Conservation (phyloP, 2,329 filamentous ascomycete genomes). For the Pseudogymnoascus sp. region DNA sequence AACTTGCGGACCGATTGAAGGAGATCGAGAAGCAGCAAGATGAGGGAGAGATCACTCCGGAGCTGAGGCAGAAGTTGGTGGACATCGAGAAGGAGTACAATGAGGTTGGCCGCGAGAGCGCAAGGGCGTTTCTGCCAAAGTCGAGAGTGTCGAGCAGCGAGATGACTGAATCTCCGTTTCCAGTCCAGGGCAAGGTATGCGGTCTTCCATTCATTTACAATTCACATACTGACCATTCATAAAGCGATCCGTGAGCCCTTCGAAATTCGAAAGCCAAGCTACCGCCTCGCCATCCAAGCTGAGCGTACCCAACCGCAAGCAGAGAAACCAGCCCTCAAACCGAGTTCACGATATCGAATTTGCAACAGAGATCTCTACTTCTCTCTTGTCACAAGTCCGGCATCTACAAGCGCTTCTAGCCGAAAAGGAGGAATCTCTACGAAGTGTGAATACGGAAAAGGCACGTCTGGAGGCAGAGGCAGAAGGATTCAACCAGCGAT, state of each 20-base stretch:
- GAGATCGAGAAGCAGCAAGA: slow-evolving; percentile 73
- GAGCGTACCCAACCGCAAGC: slow-evolving; percentile 74
- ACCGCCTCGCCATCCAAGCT: slow-evolving; percentile 84
- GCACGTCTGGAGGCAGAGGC: slow-evolving; percentile 74
- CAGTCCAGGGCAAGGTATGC: slow-evolving; percentile 37
- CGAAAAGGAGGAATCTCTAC: slow-evolving; percentile 81
- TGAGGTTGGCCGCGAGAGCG: slow-evolving; percentile 82
- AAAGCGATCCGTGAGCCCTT: slow-evolving; percentile 62
- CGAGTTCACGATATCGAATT: slow-evolving; percentile 95
- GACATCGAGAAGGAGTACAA: slow-evolving; percentile 94
- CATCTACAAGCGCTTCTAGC: slow-evolving; percentile 76
- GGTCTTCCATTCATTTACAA: not conserved
- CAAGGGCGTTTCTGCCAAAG: slow-evolving; percentile 78
- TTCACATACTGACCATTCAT: slow-evolving; percentile 11
- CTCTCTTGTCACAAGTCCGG: slow-evolving; percentile 84
- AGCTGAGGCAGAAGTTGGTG: slow-evolving; percentile 70
- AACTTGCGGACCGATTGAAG: slow-evolving; percentile 70
- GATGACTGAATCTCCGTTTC: slow-evolving; percentile 36
- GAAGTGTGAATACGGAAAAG: slow-evolving; percentile 63
- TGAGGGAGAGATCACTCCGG: slow-evolving; percentile 71
- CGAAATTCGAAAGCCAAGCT: slow-evolving; percentile 75
- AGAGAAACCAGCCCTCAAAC: slow-evolving; percentile 81
- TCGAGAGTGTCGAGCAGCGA: slow-evolving; percentile 70
- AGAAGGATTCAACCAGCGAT: slow-evolving; percentile 67
- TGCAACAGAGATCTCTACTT: slow-evolving; percentile 95